A percentile compares a stretch with the other conserved stretches of the same genome.
Conservation (phyloP, 2,329 filamentous ascomycete genomes). For the Scortechinia acanthostroma region DNA sequence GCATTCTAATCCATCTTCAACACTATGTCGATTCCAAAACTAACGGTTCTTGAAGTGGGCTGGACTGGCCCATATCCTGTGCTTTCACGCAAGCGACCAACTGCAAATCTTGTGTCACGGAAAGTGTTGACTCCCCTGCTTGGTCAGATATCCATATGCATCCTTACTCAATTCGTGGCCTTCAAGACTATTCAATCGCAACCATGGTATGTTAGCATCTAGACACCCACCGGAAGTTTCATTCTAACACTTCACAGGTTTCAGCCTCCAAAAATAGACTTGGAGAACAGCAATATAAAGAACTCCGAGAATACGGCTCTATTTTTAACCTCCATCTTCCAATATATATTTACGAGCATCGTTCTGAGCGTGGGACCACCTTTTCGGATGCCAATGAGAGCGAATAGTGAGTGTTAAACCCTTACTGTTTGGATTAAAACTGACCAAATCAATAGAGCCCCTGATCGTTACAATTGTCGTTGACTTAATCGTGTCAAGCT, state of each 20-base stretch:
- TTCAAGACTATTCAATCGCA: slow-evolving; percentile 73
- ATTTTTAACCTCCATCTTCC: slow-evolving; percentile 85
- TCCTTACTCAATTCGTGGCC: slow-evolving; percentile 68
- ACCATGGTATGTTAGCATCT: slow-evolving; percentile 44
- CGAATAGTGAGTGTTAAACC: slow-evolving; percentile 59
- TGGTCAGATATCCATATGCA: slow-evolving; percentile 78
- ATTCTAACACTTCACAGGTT: slow-evolving; percentile 31
- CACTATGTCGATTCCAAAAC: slow-evolving; percentile 4
- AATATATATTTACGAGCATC: slow-evolving; percentile 86
- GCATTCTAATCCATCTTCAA: slow-evolving; percentile 13
- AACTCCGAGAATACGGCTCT: slow-evolving; percentile 92
- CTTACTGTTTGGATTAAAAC: neutral
- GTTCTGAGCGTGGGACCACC: slow-evolving; percentile 87
- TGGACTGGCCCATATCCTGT: slow-evolving; percentile 80
- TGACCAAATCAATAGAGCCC: slow-evolving; percentile 54
- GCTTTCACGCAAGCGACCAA: slow-evolving; percentile 79
- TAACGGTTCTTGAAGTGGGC: slow-evolving; percentile 52
- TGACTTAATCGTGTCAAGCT: slow-evolving; percentile 60
- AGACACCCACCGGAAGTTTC: neutral
- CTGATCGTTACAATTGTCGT: slow-evolving; percentile 73
- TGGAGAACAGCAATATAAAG: slow-evolving; percentile 73
- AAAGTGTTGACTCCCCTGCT: slow-evolving; percentile 86
- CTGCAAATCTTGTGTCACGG: slow-evolving; percentile 81
- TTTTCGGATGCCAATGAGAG: slow-evolving; percentile 72
- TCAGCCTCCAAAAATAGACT: slow-evolving; percentile 70